phyloP scores from a whole-genome alignment of 257 asterid species.

The Anisodus acutangulus region DNA sequence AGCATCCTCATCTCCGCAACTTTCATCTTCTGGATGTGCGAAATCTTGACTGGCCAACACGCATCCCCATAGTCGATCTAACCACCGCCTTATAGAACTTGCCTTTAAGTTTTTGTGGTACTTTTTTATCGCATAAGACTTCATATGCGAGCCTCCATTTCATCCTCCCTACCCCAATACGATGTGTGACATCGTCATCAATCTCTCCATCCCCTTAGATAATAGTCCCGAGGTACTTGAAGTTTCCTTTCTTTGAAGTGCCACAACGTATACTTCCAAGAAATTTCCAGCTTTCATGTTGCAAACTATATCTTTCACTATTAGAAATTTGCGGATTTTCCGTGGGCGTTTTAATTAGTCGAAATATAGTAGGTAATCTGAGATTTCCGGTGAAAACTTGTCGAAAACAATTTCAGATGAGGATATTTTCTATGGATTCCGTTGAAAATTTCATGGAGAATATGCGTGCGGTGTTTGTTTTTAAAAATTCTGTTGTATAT shows the following conservation, averaged over 20 bases:
- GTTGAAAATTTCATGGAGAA: neutral
- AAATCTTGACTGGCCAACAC: too few species aligned
- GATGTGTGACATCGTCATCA: too few species aligned
- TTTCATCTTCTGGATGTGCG: too few species aligned
- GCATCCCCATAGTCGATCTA: too few species aligned
- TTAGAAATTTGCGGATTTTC: neutral
- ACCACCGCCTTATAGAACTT: too few species aligned
- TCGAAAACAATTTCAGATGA: neutral
- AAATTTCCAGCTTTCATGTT: constrained; percentile 10
- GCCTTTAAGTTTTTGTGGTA: too few species aligned
- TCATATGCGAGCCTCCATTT: too few species aligned
- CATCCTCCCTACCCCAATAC: too few species aligned
- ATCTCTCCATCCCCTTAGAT: too few species aligned
- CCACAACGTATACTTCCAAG: neutral
- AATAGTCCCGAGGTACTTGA: too few species aligned
- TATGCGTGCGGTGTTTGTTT: neutral
- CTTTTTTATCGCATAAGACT: too few species aligned
- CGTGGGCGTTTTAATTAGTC: neutral
- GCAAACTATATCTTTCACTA: neutral
- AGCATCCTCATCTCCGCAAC: too few species aligned
- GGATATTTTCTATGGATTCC: neutral
- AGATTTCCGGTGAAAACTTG: neutral
- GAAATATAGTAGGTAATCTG: neutral
- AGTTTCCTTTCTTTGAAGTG: neutral
- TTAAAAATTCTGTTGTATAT: neutral